Evolutionary conservation across 2,329 filamentous ascomycete genomes (phyloP).

Genomic region (Talaromyces sp.): DNA sequence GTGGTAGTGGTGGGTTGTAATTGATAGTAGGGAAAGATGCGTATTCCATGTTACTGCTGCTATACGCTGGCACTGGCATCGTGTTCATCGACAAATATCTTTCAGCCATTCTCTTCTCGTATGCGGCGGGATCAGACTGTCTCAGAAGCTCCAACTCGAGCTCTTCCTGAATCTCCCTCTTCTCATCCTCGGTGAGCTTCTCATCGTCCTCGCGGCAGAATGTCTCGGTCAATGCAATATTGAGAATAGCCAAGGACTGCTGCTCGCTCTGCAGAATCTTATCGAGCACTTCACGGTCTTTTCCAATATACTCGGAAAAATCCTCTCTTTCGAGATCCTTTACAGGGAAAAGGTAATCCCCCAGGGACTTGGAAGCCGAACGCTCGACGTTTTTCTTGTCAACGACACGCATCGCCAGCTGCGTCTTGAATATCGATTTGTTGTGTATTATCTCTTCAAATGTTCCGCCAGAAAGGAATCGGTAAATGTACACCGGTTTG

Average conservation of each 20-base stretch:
- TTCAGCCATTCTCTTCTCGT: conserved; percentile 17
- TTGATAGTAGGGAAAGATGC: not conserved
- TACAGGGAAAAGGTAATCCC: conserved; percentile 58
- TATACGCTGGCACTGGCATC: not conserved
- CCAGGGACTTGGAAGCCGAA: conserved; percentile 52
- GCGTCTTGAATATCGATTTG: conserved; percentile 74
- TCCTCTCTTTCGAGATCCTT: conserved; percentile 49
- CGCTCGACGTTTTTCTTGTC: conserved; percentile 76
- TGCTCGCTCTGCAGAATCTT: conserved; percentile 26
- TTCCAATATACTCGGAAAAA: conserved; percentile 52
- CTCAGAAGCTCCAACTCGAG: conserved; percentile 37
- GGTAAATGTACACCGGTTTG: conserved; percentile 80
- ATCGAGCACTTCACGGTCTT: conserved; percentile 60
- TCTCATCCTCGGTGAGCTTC: conserved; percentile 59
- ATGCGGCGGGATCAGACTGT: conserved; percentile 33
- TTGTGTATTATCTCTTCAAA: conserved; percentile 73
- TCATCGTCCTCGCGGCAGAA: conserved; percentile 67
- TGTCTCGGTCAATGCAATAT: conserved; percentile 64
- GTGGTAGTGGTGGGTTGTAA: not conserved
- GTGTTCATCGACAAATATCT: not conserved
- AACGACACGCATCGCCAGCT: conserved; percentile 73
- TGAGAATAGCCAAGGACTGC: conserved; percentile 23
- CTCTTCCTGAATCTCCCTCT: conserved; percentile 49
- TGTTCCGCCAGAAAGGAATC: conserved; percentile 71
- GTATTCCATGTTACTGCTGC: not conserved